These are phyloP conservation scores for Mortierella antarctica DNA, from an alignment of 192 early-diverging fungal species.

Conservation along the genomic window DNA sequence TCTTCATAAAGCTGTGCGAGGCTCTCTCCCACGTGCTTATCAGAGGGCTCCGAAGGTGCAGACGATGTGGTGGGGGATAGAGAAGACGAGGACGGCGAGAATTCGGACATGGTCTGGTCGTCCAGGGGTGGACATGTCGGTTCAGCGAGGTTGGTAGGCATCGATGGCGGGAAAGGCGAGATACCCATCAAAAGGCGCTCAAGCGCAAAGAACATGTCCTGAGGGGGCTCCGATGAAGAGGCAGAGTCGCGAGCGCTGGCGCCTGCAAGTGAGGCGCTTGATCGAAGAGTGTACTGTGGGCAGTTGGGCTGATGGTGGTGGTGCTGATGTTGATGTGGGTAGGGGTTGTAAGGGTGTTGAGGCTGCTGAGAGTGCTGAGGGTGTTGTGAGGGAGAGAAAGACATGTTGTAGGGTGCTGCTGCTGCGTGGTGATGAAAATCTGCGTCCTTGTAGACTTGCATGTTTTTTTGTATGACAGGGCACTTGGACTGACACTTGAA, in stretches of 20 bases:
- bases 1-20: neutral
- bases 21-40: neutral
- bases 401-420: conserved; percentile 9
- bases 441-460: conserved; percentile 31
- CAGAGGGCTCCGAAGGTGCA: conserved; percentile 9
- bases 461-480: neutral
- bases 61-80: neutral
- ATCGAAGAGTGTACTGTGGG: conserved; percentile 35
- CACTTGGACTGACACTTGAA: neutral
- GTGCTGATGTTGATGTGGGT: conserved; percentile 10
- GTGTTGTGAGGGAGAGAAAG: neutral
- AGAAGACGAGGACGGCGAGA: conserved; percentile 7
- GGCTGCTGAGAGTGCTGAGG: conserved; percentile 10
- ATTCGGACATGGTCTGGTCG: conserved; percentile 16
- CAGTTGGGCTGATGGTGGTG: conserved; percentile 2
- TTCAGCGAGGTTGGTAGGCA: conserved; percentile 33
- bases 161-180: conserved; percentile 46
- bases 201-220: conserved; percentile 32
- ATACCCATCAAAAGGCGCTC: conserved; percentile 45
- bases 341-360: conserved; percentile 42
- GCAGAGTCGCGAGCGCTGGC: neutral
- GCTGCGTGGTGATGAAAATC: neutral
- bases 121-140: conserved; percentile 38
- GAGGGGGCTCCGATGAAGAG: conserved; percentile 5
- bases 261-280: neutral